These are phyloP conservation scores for Claviceps pazoutovae DNA, from an alignment of 2,329 filamentous ascomycete species.

Conservation along the genomic window DNA sequence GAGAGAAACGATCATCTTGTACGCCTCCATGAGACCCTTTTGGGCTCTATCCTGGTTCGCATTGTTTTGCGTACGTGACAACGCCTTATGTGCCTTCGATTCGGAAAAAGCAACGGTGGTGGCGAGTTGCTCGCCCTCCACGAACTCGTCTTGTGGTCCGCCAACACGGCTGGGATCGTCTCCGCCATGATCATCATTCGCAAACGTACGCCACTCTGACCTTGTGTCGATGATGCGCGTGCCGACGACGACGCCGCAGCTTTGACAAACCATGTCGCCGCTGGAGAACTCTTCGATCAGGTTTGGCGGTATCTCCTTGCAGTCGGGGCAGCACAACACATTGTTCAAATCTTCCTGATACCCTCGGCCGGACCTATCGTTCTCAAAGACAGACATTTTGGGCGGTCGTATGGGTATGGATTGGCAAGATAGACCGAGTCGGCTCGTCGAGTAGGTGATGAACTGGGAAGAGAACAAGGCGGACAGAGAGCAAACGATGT, in stretches of 20 bases:
- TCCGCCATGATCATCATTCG: conserved; percentile 91
- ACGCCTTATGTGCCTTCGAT: conserved; percentile 53
- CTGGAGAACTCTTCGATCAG: conserved; percentile 85
- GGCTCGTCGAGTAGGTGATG: conserved; percentile 10
- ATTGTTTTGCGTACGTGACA: conserved; percentile 76
- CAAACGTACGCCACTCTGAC: conserved; percentile 97
- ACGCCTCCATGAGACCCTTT: conserved; percentile 70
- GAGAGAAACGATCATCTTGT: conserved; percentile 73
- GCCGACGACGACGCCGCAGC: conserved; percentile 80
- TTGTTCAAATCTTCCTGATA: conserved; percentile 72
- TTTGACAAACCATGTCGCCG: conserved; percentile 83
- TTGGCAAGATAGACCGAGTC: conserved; percentile 5
- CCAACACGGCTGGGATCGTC: conserved; percentile 97
- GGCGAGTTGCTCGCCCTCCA: conserved; percentile 80
- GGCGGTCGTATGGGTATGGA: conserved; percentile 19
- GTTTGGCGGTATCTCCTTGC: conserved; percentile 82
- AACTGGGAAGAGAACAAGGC: conserved; percentile 1
- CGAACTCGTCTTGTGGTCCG: conserved; percentile 77
- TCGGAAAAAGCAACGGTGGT: conserved; percentile 80
- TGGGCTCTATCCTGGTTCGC: conserved; percentile 73
- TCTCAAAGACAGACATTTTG: conserved; percentile 32
- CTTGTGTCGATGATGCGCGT: conserved; percentile 89
- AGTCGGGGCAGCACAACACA: conserved; percentile 76
- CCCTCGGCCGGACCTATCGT: conserved; percentile 16
- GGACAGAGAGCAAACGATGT: conserved; percentile 5